Base-by-base conservation (phyloP, 2,329 filamentous ascomycete species). In the Clonostachys byssicola region DNA sequence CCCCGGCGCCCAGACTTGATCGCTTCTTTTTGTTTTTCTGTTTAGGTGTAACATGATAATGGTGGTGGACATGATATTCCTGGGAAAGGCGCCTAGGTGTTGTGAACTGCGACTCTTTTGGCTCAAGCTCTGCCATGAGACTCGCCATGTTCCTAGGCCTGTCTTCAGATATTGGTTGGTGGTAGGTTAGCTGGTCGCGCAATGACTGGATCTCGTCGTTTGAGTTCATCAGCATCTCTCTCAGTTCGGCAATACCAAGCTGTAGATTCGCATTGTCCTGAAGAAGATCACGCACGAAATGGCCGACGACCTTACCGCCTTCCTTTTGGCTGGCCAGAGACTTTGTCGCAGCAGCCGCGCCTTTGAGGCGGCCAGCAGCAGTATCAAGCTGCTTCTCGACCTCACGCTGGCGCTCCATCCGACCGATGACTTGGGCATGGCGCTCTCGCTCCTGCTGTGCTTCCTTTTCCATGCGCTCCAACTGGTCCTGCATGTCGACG, bases 181-280 rank as follows among this genome's bases (percentile, higher is more conserved):
- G 90, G 42, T 83, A 79, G 51, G 86, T 66, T 23, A 97, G 73
- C 63, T 96, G 89, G 51, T 95, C 89, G 23, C 92, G 79, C 17
- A 99, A 70, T 40, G 80, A 81, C 62, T 96, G 90, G 4, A 97
- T 94, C 67, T 99, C 92, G 57, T 96, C 89, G 59, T 97, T 95
- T 4, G 92, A 96, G 61, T 82, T 91, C 58, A 90, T 80, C 18
- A 99, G 76, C 83, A 99, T 85, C 62, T 96, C 92, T 16, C 92
- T 80, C 43, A 99, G 71, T 69, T 99, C 94, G 45, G 92, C 82
- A 50, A 97, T 95, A 14, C 91, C 91, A 52, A 94, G 78, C 64
- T 99, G 94, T 41, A 99, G 72, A 56, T 90, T 96, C 10, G 92
- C 90, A 60, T 99, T 99, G 64, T 99, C 94, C 59, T 95, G 86